Conservation (phyloP, 2,329 filamentous ascomycete genomes). For the Arthrobotrys conoides region DNA sequence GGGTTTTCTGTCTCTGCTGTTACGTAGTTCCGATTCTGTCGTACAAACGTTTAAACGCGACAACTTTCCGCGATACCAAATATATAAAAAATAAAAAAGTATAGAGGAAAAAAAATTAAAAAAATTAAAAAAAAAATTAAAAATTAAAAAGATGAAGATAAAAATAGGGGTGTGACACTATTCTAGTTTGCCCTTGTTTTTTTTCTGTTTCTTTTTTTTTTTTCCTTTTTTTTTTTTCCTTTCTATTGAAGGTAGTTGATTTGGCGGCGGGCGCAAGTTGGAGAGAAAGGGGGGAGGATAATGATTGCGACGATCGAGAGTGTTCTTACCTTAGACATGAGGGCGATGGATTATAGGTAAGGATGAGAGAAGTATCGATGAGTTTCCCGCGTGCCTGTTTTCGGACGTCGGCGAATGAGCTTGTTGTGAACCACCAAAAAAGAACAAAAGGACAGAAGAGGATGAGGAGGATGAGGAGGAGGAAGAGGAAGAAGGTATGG, state of each 20-base stretch:
- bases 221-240: background rate
- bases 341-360: constrained; percentile 24
- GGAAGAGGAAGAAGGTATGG: no score
- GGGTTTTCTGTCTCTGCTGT: background rate
- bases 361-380: constrained; percentile 16
- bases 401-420: constrained; percentile 27
- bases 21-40: background rate
- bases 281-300: constrained; percentile 1
- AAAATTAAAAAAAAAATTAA: no score
- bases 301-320: constrained; percentile 16
- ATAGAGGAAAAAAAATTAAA: no score
- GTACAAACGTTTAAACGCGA: background rate
- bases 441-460: background rate
- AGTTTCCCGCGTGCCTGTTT: constrained; percentile 35
- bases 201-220: no score
- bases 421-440: background rate
- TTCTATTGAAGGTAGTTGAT: background rate
- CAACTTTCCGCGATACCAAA: background rate
- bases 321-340: constrained; percentile 44
- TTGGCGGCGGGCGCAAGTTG: background rate
- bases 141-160: no score
- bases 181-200: no score
- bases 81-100: no score
- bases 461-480: no score
- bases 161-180: no score